phyloP scores from a whole-genome alignment of 148 eudicot species.

The Cornus florida region DNA sequence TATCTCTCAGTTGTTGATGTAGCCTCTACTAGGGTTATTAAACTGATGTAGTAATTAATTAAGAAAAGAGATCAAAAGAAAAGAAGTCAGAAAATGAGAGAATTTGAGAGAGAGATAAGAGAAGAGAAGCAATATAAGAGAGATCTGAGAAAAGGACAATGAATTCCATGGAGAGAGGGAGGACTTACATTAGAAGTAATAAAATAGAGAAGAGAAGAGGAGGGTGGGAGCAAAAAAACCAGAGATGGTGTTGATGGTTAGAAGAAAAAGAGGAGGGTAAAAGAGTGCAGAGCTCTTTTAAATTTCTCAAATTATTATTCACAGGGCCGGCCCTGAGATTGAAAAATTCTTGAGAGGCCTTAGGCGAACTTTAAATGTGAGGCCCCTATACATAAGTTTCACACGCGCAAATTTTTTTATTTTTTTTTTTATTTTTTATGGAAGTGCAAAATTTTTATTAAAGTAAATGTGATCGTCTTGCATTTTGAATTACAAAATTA shows the following conservation, averaged over 20 bases:
- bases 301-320: background rate
- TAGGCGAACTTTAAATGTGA: too few relatives aligned
- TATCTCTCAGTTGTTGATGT: too few relatives aligned
- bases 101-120: background rate
- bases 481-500: too few relatives aligned
- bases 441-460: too few relatives aligned
- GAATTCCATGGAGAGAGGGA: background rate
- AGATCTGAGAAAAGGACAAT: background rate
- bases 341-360: too few relatives aligned
- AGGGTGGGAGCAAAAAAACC: background rate
- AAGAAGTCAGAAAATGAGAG: background rate
- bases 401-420: too few relatives aligned
- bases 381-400: too few relatives aligned
- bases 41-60: background rate
- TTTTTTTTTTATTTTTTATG: too few relatives aligned
- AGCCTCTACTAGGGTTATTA: too few relatives aligned
- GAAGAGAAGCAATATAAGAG: background rate
- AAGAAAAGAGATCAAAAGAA: background rate
- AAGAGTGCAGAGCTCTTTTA: background rate
- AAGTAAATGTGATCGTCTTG: too few relatives aligned
- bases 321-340: too few relatives aligned
- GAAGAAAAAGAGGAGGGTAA: background rate
- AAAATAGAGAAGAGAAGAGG: background rate
- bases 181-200: background rate
- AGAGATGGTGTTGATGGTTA: background rate